These are phyloP conservation scores for Malus hybrid DNA, from an alignment of 331 rosid species.

Conservation along the genomic window DNA sequence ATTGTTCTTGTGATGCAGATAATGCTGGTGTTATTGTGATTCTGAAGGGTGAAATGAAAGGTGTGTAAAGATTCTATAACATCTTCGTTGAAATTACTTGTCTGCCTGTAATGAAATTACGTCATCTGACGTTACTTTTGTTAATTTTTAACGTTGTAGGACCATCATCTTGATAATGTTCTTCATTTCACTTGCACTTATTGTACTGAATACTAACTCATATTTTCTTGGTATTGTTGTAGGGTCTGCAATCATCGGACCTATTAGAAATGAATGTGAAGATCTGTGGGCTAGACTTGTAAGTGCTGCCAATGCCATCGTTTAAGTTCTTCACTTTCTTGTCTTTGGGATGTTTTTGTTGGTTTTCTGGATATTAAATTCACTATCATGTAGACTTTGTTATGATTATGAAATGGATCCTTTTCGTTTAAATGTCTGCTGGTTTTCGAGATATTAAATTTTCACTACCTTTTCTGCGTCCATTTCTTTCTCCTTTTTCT, in stretches of 20 bases:
- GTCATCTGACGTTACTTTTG: too few species aligned
- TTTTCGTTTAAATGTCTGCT: too few species aligned
- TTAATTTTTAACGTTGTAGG: neutral
- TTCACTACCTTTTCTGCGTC: too few species aligned
- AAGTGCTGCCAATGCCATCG: conserved; percentile 79
- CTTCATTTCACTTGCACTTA: neutral
- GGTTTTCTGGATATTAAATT: neutral
- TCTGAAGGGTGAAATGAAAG: conserved; percentile 90
- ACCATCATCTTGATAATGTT: neutral
- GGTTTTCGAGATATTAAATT: too few species aligned
- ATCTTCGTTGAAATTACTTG: neutral
- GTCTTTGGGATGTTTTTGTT: neutral
- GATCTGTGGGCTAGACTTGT: conserved; percentile 24
- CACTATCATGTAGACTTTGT: too few species aligned
- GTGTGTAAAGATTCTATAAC: conserved; percentile 4
- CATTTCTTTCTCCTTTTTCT: too few species aligned
- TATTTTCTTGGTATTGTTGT: neutral
- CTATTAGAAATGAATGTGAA: conserved; percentile 80
- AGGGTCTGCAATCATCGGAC: conserved; percentile 86
- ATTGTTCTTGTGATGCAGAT: conserved; percentile 33
- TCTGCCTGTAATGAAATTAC: too few species aligned
- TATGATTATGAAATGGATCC: too few species aligned
- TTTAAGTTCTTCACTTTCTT: conserved; percentile 20
- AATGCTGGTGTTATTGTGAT: conserved; percentile 90
- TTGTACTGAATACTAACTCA: too few species aligned